phyloP scores from a whole-genome alignment of 257 asterid species.

The Nicotiana otophora region DNA sequence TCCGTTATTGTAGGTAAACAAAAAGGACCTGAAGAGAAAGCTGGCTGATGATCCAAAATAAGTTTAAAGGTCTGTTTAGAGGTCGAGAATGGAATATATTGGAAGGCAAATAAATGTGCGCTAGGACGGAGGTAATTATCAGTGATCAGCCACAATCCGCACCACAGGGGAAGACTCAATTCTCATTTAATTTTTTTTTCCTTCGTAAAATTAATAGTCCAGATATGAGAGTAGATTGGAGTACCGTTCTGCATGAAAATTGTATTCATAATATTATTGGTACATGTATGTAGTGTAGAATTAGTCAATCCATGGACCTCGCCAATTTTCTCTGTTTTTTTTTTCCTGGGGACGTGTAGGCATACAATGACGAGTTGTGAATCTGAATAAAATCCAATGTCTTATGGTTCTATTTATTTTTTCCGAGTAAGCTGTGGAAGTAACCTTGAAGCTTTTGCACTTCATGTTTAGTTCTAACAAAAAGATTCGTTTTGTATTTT shows the following conservation, averaged over 20 bases:
- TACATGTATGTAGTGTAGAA: neutral
- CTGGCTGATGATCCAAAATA: slow-evolving; percentile 25
- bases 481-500: no score
- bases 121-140: neutral
- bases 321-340: neutral
- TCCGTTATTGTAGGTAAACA: slow-evolving; percentile 52
- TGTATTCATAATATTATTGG: neutral
- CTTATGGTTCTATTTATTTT: no score
- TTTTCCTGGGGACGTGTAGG: neutral
- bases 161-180: neutral
- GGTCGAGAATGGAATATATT: neutral
- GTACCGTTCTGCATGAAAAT: neutral
- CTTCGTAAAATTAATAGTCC: neutral
- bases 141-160: neutral
- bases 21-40: slow-evolving; percentile 73
- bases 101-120: neutral
- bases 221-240: neutral
- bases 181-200: neutral
- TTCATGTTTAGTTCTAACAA: no score
- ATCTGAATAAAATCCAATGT: no score
- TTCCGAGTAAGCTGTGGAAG: no score
- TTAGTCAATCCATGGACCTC: neutral
- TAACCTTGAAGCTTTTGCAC: no score
- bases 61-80: neutral
- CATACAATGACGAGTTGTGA: no score